These are phyloP conservation scores for Fusarium nodosum DNA, from an alignment of 2,329 filamentous ascomycete species.

Conservation along the genomic window DNA sequence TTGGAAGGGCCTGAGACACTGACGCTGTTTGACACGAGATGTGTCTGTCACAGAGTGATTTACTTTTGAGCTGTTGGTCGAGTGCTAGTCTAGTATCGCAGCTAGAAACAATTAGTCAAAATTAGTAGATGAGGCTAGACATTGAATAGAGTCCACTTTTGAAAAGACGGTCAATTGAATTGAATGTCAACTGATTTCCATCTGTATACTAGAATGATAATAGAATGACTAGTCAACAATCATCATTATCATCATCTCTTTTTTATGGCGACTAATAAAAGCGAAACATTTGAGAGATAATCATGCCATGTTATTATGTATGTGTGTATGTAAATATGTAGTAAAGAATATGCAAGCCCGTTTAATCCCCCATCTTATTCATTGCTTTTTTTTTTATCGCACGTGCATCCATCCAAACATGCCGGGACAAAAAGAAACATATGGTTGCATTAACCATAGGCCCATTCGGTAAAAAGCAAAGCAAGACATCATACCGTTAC, in stretches of 20 bases:
- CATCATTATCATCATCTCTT: not conserved
- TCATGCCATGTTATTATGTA: not conserved
- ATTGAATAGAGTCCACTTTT: constrained; percentile 2
- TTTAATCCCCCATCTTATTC: not conserved
- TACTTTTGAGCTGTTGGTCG: constrained; percentile 1
- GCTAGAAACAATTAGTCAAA: constrained; percentile 4
- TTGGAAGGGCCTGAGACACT: constrained; percentile 22
- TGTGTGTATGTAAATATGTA: not conserved
- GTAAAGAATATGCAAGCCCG: not conserved
- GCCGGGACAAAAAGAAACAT: not conserved
- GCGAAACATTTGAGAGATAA: constrained; percentile 2
- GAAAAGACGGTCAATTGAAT: constrained; percentile 21
- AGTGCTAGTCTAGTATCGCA: constrained; percentile 7
- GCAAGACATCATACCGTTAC: constrained; percentile 24
- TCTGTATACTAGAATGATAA: not conserved
- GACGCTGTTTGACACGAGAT: constrained; percentile 23
- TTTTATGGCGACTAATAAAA: not conserved
- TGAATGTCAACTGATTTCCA: not conserved
- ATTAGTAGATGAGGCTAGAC: constrained; percentile 18
- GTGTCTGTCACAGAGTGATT: constrained; percentile 19
- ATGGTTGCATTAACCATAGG: not conserved
- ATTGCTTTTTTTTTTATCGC: constrained; percentile 19
- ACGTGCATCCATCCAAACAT: constrained; percentile 25
- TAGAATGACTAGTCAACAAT: not conserved
- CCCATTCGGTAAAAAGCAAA: constrained; percentile 17